Conservation (phyloP, 2,329 filamentous ascomycete genomes). For the Trichoderma sp. region DNA sequence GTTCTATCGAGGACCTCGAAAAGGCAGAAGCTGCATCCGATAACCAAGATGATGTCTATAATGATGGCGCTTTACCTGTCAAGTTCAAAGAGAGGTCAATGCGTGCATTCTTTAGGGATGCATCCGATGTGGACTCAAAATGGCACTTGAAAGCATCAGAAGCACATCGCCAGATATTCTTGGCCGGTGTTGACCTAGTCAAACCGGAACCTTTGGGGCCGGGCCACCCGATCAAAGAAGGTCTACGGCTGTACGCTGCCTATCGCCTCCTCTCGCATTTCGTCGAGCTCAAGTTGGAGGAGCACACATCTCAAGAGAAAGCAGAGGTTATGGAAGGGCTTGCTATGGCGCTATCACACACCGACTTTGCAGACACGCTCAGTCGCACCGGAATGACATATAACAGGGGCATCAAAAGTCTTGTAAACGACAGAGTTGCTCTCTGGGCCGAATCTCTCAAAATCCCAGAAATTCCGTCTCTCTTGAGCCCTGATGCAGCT, state of each 20-base stretch:
- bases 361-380: conserved; percentile 21
- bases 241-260: conserved; percentile 21
- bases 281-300: conserved; percentile 14
- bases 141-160: conserved; percentile 26
- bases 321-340: conserved; percentile 28
- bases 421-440: conserved; percentile 16
- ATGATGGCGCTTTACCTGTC: conserved; percentile 29
- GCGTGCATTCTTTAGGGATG: conserved; percentile 29
- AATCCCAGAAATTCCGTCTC: background rate
- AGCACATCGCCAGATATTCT: conserved; percentile 28
- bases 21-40: conserved; percentile 12
- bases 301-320: conserved; percentile 23
- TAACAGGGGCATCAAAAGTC: background rate
- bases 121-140: background rate
- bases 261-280: conserved; percentile 25
- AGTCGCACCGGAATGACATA: conserved; percentile 16
- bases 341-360: conserved; percentile 22
- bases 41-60: conserved; percentile 25
- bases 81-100: conserved; percentile 34
- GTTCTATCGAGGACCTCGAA: conserved; percentile 25
- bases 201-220: background rate
- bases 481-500: conserved; percentile 19
- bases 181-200: conserved; percentile 23
- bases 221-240: background rate
- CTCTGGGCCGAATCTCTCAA: conserved; percentile 25